phyloP scores from a whole-genome alignment of 164 flowering plant species.

The Stephania cephalantha region DNA sequence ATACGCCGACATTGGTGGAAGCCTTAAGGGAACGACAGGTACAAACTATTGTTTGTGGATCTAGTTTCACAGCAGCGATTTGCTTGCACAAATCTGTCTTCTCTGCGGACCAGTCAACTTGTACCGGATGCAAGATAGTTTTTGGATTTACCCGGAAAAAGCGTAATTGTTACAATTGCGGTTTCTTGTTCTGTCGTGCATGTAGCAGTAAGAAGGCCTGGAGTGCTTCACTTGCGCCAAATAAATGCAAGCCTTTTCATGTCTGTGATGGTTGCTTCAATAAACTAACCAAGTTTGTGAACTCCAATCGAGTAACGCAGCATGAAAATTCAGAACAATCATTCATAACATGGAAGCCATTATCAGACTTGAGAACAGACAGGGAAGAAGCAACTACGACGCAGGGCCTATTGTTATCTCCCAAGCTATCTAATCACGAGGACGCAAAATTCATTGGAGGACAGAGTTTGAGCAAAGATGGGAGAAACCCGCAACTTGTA shows the following conservation, averaged over 20 bases:
- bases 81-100: slow-evolving; percentile 54
- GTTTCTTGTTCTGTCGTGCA: slow-evolving; percentile 47
- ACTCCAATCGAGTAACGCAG: slow-evolving; percentile 12
- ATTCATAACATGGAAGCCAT: slow-evolving; percentile 15
- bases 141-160: slow-evolving; percentile 61
- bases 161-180: slow-evolving; percentile 67
- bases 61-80: slow-evolving; percentile 52
- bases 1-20: slow-evolving; percentile 51
- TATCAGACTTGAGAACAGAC: slow-evolving; percentile 20
- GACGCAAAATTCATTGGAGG: slow-evolving; percentile 19
- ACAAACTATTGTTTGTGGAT: slow-evolving; percentile 47
- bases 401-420: slow-evolving; percentile 18
- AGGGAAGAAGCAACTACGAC: slow-evolving; percentile 17
- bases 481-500: slow-evolving; percentile 18
- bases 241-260: slow-evolving; percentile 42
- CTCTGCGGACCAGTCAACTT: slow-evolving; percentile 42
- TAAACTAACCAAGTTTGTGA: slow-evolving; percentile 20
- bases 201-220: slow-evolving; percentile 52
- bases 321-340: slow-evolving; percentile 22
- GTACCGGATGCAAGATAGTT: slow-evolving; percentile 43
- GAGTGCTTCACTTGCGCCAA: slow-evolving; percentile 54
- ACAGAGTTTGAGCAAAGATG: slow-evolving; percentile 14
- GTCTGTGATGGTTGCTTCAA: slow-evolving; percentile 59
- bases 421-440: slow-evolving; percentile 15
- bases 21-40: slow-evolving; percentile 50